Evolutionary conservation across 164 flowering plant species (phyloP).

Genomic region (Vitis labrusca): DNA sequence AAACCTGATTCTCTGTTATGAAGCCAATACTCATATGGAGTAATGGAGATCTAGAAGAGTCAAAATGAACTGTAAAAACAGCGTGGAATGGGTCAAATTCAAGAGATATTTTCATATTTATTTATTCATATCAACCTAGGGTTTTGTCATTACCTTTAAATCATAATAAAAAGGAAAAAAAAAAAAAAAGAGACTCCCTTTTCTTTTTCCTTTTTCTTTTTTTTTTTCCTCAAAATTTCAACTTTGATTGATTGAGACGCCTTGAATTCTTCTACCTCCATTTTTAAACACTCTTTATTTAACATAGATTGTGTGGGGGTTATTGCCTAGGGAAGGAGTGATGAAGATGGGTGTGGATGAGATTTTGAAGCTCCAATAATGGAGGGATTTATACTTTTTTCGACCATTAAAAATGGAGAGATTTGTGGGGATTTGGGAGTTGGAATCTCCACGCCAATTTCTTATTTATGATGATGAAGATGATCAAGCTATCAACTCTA

Average conservation of each 20-base stretch:
- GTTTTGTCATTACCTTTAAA: neutral
- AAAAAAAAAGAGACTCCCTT: neutral
- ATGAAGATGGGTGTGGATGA: conserved; percentile 20
- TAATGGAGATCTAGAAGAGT: conserved; percentile 11
- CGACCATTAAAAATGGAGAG: conserved; percentile 19
- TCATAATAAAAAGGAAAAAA: neutral
- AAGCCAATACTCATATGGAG: neutral
- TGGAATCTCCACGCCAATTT: neutral
- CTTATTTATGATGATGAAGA: neutral
- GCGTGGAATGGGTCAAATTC: neutral
- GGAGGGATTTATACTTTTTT: conserved; percentile 1
- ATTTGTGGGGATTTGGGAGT: conserved; percentile 20
- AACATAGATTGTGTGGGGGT: neutral
- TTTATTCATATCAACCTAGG: neutral
- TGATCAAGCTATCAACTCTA: neutral
- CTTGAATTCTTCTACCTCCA: conserved; percentile 5
- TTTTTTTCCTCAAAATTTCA: neutral
- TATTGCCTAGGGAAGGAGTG: neutral
- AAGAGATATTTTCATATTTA: no score
- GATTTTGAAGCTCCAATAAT: conserved; percentile 17
- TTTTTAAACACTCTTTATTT: neutral
- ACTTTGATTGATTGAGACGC: conserved; percentile 3
- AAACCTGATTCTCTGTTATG: no score
- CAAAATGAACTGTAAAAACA: neutral
- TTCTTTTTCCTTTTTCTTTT: neutral